phyloP scores from a whole-genome alignment of 1,139 yeast species.

The Meyerozyma athensensis region DNA sequence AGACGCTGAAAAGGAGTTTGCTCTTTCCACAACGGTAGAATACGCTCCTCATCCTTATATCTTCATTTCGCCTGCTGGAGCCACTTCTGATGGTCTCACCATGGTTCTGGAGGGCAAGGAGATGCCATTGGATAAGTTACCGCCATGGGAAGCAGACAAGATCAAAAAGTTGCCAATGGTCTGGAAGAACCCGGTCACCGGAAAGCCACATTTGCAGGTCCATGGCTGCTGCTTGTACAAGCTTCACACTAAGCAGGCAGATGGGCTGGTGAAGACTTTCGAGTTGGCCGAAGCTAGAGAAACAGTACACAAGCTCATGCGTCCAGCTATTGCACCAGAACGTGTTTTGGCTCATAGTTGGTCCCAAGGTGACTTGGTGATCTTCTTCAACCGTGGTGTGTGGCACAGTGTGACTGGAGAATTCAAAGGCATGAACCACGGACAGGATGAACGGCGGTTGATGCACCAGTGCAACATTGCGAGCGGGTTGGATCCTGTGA shows the following conservation, averaged over 20 bases:
- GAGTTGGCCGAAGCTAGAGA: constrained; percentile 69
- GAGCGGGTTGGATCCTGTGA: constrained; percentile 62
- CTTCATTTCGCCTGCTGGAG: constrained; percentile 72
- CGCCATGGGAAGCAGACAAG: constrained; percentile 76
- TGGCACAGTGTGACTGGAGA: constrained; percentile 92
- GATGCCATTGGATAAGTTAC: constrained; percentile 57
- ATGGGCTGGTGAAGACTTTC: constrained; percentile 45
- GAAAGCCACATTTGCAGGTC: constrained; percentile 74
- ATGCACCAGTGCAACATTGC: constrained; percentile 95
- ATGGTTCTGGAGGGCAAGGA: constrained; percentile 81
- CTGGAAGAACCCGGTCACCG: constrained; percentile 90
- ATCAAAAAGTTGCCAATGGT: constrained; percentile 76
- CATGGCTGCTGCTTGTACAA: constrained; percentile 82
- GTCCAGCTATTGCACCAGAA: constrained; percentile 78
- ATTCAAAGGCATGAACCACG: constrained; percentile 48
- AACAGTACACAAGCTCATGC: constrained; percentile 65
- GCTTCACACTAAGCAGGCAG: constrained; percentile 52
- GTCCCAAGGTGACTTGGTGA: constrained; percentile 78
- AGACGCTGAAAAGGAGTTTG: constrained; percentile 67
- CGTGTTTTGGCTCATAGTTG: constrained; percentile 76
- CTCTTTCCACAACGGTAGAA: constrained; percentile 69
- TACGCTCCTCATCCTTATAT: constrained; percentile 93
- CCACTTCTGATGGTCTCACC: constrained; percentile 80
- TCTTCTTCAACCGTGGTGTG: constrained; percentile 82
- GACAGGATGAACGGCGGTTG: constrained; percentile 67